These are phyloP conservation scores for Aegilops bicornis DNA, from an alignment of 176 grass and related monocot species.

Conservation along the genomic window DNA sequence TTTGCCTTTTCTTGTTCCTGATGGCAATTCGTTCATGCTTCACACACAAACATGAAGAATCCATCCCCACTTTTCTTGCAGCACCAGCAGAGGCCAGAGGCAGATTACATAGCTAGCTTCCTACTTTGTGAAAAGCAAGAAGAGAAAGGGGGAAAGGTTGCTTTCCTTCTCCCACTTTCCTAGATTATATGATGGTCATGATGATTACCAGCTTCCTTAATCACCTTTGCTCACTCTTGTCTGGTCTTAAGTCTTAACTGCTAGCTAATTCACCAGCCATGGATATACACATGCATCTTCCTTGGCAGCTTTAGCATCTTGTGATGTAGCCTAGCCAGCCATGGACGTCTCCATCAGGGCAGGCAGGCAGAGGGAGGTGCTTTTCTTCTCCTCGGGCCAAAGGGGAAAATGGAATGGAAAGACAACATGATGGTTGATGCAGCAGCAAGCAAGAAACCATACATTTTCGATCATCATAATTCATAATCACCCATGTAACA, in stretches of 20 bases:
- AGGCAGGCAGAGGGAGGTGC: neutral
- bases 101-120: neutral
- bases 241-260: neutral
- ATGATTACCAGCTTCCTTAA: neutral
- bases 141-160: neutral
- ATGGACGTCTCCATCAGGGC: neutral
- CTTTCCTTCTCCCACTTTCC: neutral
- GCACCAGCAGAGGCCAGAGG: neutral
- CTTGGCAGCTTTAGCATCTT: constrained; percentile 1
- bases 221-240: neutral
- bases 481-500: neutral
- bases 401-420: neutral
- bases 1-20: neutral
- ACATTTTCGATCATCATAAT: neutral
- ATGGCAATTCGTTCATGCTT: neutral
- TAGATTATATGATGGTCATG: neutral
- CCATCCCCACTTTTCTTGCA: neutral
- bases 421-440: neutral
- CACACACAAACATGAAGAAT: neutral
- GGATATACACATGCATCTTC: neutral
- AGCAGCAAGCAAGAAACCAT: neutral
- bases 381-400: neutral
- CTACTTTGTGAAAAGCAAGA: neutral
- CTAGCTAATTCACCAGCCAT: neutral
- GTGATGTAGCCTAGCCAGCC: neutral